Evolutionary conservation across 2,329 filamentous ascomycete genomes (phyloP).

Genomic region (Waltergamsia citrina): DNA sequence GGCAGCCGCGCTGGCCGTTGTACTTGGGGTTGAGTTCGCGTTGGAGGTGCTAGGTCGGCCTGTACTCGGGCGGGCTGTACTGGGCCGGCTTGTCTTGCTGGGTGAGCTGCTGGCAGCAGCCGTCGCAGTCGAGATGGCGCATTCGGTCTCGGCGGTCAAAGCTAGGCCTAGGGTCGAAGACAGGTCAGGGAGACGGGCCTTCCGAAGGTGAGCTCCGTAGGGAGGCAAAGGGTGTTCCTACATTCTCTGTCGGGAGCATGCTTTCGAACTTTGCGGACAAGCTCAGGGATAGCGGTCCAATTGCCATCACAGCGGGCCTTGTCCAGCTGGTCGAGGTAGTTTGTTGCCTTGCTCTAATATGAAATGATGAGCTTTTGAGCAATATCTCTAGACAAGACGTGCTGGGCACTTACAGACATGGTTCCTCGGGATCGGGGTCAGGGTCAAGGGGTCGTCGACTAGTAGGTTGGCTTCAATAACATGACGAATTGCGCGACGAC

Average conservation of each 20-base stretch:
- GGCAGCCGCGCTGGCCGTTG: no score
- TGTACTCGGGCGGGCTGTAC: neutral
- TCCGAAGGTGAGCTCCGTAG: no score
- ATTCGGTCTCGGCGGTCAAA: slow-evolving; percentile 60
- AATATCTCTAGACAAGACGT: no score
- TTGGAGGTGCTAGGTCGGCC: slow-evolving; percentile 30
- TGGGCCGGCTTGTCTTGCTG: neutral
- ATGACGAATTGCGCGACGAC: slow-evolving; percentile 1
- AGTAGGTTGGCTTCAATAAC: neutral
- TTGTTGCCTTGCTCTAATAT: slow-evolving; percentile 64
- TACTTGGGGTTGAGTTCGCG: slow-evolving; percentile 23
- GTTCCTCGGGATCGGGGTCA: neutral
- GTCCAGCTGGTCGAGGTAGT: slow-evolving; percentile 77
- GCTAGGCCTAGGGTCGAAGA: slow-evolving; percentile 46
- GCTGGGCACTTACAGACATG: slow-evolving; percentile 1
- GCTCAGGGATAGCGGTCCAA: slow-evolving; percentile 80
- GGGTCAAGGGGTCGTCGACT: neutral
- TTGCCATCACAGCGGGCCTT: slow-evolving; percentile 77
- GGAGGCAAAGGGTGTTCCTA: slow-evolving; percentile 34
- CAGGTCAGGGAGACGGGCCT: slow-evolving; percentile 1
- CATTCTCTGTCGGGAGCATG: slow-evolving; percentile 80
- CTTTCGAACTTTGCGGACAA: slow-evolving; percentile 88
- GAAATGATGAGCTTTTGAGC: no score
- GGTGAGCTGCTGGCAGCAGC: slow-evolving; percentile 9
- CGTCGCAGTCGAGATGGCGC: slow-evolving; percentile 47